Percentiles rank a stretch among this genome's conserved stretches.
Conservation (phyloP, 257 asterid genomes). For the Solanum etuberosum region DNA sequence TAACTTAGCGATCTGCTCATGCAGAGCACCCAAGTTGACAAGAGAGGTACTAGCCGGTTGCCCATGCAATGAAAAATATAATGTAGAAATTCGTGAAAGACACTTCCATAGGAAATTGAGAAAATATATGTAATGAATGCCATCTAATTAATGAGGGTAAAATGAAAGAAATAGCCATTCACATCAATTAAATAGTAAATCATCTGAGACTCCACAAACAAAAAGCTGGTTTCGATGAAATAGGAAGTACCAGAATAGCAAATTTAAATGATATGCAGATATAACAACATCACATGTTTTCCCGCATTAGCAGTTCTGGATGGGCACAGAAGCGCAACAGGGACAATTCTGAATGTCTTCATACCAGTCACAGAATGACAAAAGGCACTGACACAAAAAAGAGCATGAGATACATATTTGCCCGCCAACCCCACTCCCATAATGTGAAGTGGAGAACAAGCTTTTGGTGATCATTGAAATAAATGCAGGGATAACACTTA, state of each 20-base stretch:
- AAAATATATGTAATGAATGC: too few relatives aligned
- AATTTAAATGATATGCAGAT: not conserved
- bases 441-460: not conserved
- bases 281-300: not conserved
- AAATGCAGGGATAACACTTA: slow-evolving; percentile 18
- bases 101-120: too few relatives aligned
- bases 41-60: too few relatives aligned
- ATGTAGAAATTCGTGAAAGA: too few relatives aligned
- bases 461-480: not conserved
- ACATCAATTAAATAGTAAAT: not conserved
- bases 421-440: not conserved
- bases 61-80: too few relatives aligned
- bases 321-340: not conserved
- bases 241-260: not conserved
- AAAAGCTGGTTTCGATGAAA: not conserved
- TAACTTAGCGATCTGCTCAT: too few relatives aligned
- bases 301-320: not conserved
- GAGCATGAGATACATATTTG: not conserved
- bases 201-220: not conserved
- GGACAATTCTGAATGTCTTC: not conserved
- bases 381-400: not conserved
- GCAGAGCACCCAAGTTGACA: too few relatives aligned
- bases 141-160: too few relatives aligned
- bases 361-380: not conserved
- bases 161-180: too few relatives aligned